Evolutionary conservation across 805 yeast genomes (phyloP).

Genomic region (Pichia ethanolica): DNA sequence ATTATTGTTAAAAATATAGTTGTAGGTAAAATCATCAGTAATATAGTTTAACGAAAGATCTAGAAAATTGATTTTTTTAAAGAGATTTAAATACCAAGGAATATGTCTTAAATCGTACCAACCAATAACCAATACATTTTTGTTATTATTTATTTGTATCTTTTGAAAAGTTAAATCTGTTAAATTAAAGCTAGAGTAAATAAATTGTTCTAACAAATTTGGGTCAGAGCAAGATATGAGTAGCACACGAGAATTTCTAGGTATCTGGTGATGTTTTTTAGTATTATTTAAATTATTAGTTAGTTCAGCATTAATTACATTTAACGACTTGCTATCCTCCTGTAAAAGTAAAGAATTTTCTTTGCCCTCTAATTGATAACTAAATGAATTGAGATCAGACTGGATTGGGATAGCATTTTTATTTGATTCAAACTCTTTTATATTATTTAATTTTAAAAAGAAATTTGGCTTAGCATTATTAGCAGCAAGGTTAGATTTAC

Average conservation of each 20-base stretch:
- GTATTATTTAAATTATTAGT: no score
- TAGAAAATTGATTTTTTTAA: not conserved
- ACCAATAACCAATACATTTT: conserved; percentile 16
- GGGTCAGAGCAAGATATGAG: conserved; percentile 3
- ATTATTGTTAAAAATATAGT: not conserved
- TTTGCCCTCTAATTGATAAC: no score
- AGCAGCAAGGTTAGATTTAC: no score
- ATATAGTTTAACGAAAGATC: conserved; percentile 10
- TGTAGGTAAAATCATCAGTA: conserved; percentile 5
- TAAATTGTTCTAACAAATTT: not conserved
- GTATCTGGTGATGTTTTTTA: no score
- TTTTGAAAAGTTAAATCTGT: conserved; percentile 3
- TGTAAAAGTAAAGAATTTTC: no score
- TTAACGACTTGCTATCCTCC: no score
- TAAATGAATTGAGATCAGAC: no score
- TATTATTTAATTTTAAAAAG: no score
- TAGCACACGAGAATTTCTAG: conserved; percentile 7
- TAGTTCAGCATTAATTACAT: no score
- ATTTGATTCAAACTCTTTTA: no score
- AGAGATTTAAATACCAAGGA: not conserved
- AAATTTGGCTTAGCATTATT: no score
- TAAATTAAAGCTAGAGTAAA: not conserved
- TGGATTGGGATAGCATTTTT: no score
- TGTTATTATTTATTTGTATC: not conserved
- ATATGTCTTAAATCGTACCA: conserved; percentile 26